Base-by-base conservation (phyloP, 2,329 filamentous ascomycete species). In the Xylaria sp. region DNA sequence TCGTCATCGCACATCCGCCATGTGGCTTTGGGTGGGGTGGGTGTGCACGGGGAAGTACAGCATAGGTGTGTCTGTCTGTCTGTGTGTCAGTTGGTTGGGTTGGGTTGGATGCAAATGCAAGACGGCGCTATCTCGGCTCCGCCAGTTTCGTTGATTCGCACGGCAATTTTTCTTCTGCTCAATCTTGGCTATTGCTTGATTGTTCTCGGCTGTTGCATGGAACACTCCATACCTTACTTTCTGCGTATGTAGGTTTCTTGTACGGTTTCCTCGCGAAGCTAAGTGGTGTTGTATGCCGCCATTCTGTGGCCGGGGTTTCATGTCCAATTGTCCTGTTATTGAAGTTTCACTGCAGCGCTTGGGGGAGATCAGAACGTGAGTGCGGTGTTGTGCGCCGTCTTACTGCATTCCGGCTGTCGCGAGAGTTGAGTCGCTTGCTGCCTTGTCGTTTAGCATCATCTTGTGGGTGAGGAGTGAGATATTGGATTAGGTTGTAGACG, bases 121-220 rank as follows among this genome's bases (percentile, higher is more conserved):
- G 69, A 69, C 76, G 76, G 76, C 76, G 71, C 73, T 78, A 74
- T 75, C 68, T 78, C 76, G 76, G 76, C 72, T 75, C 74, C 71
- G 75, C 65, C 67, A 71, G 43, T 46, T 59, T 68, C 33, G 67
- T 57, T 69, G 71, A 72, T 73, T 73, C 31, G 56, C 55, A 61
- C 54, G 55, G 49, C 64, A 54, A 54, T 61, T 64, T 60, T 62
- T 64, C 39, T 33, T 61, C 51, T 33, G 28, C 51, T 33, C 43
- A 18, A 52, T 55, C 60, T 69, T 67, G 63, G 63, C 67, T 41
- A 56, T 69, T 64, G 59, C 64, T 66, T 69, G 36, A 62, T 63
- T 63, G 12, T 31, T 36, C 33, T 36, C 33, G 33, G 33, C 33
- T 36, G 33, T 36, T 36, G 33, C 33, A 9, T 36, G 33, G 33